Evolutionary conservation across 352 stramenopile genomes (phyloP), one percentile per base, ranked within the genome.

Genomic region (Pythium sp.): DNA sequence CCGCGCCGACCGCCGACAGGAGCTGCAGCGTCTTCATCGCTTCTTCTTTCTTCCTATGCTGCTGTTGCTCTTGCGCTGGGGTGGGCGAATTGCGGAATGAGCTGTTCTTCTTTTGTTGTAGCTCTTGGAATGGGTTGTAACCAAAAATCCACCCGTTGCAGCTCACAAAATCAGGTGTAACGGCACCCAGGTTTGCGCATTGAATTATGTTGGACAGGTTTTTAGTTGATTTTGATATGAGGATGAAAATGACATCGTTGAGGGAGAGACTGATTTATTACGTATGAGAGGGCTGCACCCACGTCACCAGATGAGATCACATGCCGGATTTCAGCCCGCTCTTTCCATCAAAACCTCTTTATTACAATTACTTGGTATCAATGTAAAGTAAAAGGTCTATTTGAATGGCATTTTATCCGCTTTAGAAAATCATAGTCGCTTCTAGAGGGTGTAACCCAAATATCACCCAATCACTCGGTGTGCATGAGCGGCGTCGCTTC

Each of bases 401-500:
- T 32, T 32, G 30, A 32, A 32, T 32, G 30, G 3, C 30, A 32
- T 32, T 32, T 32, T 32, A 32, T 32, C 30, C 30, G 30, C 30
- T 32, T 32, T 32, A 6, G 30, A 6, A 32, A 32, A 32, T 32
- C 30, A 32, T 32, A 32, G 5, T 6, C 6, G 30, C 5, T 32
- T 32, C 30, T 32, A 32, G 28, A 32, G 30, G 30, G 3, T 32
- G 26, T 41, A 41, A 24, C 54, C 54, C 54, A n/a, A 11, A 8
- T 41, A 6, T 6, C 30, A 32, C 30, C 30, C 30, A 14, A 43
- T 47, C 20, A 70, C 12, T 65, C 57, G 5, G 20, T n/a, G 32
- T 34, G 66, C 66, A 71, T 58, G 28, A 71, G 66, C 14, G 66
- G 66, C 28, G 66, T 67, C 36, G 58, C 32, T 46, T 71, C 66